Conservation (phyloP, 345 rosid genomes). For the Salix brachista region DNA sequence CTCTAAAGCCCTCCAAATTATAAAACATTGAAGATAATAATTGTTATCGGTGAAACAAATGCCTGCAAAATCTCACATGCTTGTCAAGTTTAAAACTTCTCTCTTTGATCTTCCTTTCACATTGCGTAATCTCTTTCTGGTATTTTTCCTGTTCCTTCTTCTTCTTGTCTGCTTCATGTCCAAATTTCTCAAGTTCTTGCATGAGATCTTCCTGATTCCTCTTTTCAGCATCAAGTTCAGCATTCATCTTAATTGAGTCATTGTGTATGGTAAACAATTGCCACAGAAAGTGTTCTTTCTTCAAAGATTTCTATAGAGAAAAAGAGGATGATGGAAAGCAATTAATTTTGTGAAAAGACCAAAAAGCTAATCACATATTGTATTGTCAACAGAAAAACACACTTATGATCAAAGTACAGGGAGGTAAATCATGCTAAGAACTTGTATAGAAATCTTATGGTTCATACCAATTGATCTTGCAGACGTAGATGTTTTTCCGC, state of each 20-base stretch:
- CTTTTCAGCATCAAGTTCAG: constrained; percentile 68
- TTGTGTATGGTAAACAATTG: constrained; percentile 72
- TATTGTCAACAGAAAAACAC: neutral
- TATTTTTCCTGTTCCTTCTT: constrained; percentile 75
- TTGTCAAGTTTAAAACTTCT: constrained; percentile 59
- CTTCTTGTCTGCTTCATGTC: constrained; percentile 54
- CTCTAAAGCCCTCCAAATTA: neutral
- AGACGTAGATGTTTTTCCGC: constrained; percentile 86
- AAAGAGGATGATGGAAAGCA: neutral
- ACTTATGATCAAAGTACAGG: constrained; percentile 2
- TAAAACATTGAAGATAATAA: neutral
- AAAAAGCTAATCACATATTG: neutral
- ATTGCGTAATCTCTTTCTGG: constrained; percentile 68
- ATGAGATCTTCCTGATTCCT: constrained; percentile 54
- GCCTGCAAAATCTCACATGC: constrained; percentile 48
- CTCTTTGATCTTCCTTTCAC: constrained; percentile 81
- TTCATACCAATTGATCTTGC: constrained; percentile 81
- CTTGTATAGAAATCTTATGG: neutral
- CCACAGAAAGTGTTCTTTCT: constrained; percentile 81
- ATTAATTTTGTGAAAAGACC: neutral
- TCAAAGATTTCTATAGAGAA: constrained; percentile 75
- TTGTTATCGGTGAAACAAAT: neutral
- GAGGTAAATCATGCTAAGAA: neutral
- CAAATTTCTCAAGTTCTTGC: constrained; percentile 59
- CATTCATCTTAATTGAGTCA: constrained; percentile 54